Base-by-base conservation (phyloP, 2,329 filamentous ascomycete species). In the Pseudogymnoascus sp. region DNA sequence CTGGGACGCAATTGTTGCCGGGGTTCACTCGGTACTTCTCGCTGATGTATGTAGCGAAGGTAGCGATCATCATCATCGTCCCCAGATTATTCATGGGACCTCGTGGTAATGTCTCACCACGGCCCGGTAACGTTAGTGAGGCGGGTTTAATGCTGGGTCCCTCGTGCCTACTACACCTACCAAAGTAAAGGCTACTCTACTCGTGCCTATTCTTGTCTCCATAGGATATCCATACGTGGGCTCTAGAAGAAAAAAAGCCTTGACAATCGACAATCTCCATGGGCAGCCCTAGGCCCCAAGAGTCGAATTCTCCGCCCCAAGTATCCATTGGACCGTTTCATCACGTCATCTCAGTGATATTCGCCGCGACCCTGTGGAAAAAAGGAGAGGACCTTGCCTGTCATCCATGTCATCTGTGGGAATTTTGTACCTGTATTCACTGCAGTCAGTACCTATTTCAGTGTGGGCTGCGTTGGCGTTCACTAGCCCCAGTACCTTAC, bases 301-400 rank as follows among this genome's bases (percentile, higher is more conserved):
- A 13, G 50, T 33, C 29, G 29, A 56, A 21, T 56, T 33, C 50
- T 56, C 50, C 50, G 29, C 50, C 29, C 50, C 4, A 56, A 33
- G 50, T 56, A 56, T 56, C 50, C 29, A 56, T 56, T 56, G 50
- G 50, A 56, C 50, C 50, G 50, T 56, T 56, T 35, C 29, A 56
- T 56, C 50, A 56, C 50, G 50, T 56, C 50, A 56, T 56, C 50
- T 56, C 50, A 29, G 29, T 56, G 29, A 56, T 56, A 56, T 56
- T 56, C 50, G 15, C 29, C 50, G 29, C 26, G 29, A 10, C n/a
- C 50, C 29, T 56, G n/a, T 56, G 50, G 50, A n/a, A 35, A 56
- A 56, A 56, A 56, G 50, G 50, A 56, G 50, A 19, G 33, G 17
- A 15, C 50, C 50, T 15, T 56, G 50, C 26, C 29, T 56, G 29